Evolutionary conservation across 2,329 filamentous ascomycete genomes (phyloP).

Genomic region (Talaromyces islandicus): DNA sequence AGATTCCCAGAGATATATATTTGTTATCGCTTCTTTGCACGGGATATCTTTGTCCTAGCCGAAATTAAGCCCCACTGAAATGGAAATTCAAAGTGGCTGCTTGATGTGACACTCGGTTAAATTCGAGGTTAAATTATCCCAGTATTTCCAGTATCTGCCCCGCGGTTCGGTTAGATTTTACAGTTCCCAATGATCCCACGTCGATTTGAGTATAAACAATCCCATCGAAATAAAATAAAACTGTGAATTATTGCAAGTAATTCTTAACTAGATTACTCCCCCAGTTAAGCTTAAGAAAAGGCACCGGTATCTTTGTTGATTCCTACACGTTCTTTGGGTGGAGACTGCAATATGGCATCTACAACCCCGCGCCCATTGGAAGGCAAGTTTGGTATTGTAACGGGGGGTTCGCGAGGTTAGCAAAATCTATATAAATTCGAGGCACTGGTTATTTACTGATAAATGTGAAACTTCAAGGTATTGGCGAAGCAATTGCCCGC

Average conservation of each 20-base stretch:
- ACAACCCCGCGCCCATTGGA: slow-evolving; percentile 44
- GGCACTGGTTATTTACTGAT: neutral
- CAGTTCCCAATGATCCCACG: neutral
- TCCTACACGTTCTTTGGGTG: neutral
- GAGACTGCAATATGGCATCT: neutral
- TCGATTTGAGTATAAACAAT: neutral
- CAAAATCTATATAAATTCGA: neutral
- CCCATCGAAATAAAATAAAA: neutral
- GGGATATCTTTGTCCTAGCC: neutral
- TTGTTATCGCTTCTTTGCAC: neutral
- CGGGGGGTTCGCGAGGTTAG: slow-evolving; percentile 70
- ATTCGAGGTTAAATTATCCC: neutral
- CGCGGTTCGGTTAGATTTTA: neutral
- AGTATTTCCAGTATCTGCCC: neutral
- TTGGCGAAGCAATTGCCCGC: slow-evolving; percentile 63
- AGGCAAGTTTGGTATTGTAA: slow-evolving; percentile 73
- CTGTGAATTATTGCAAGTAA: neutral
- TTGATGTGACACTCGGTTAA: neutral
- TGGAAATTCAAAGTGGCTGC: neutral
- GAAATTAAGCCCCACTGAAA: neutral
- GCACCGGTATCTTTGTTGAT: neutral
- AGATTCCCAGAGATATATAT: neutral
- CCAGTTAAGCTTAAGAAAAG: neutral
- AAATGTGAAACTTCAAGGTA: slow-evolving; percentile 48
- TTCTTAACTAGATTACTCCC: neutral